Evolutionary conservation across 257 asterid genomes (phyloP).

Genomic region (Przewalskia tangutica): DNA sequence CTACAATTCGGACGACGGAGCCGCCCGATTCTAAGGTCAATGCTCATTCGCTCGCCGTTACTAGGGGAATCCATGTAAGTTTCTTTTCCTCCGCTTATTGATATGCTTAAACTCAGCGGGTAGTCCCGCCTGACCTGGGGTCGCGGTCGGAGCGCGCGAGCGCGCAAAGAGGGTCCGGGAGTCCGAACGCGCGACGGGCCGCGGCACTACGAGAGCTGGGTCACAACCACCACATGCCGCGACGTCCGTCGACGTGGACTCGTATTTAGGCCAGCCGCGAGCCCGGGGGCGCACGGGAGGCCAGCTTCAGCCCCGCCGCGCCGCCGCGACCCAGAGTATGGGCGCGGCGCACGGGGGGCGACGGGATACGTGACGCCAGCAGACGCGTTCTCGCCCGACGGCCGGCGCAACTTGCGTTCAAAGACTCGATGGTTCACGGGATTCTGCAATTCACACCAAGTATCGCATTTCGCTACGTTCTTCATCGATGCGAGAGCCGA

Average conservation of each 20-base stretch:
- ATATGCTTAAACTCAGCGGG: neutral
- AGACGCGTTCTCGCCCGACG: too few relatives aligned
- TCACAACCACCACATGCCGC: neutral
- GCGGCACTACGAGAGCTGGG: neutral
- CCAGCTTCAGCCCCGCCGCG: neutral
- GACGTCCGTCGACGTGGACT: neutral
- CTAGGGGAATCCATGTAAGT: constrained; percentile 48
- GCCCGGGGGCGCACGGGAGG: too few relatives aligned
- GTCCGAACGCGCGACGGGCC: neutral
- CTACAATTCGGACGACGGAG: too few relatives aligned
- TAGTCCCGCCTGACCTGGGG: too few relatives aligned
- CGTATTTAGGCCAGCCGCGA: neutral
- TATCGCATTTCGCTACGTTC: constrained; percentile 40
- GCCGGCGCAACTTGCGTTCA: constrained; percentile 62
- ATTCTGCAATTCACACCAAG: constrained; percentile 63
- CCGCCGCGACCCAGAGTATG: too few relatives aligned
- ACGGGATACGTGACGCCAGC: too few relatives aligned
- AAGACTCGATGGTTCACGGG: constrained; percentile 70
- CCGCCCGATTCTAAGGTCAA: too few relatives aligned
- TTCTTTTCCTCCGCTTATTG: constrained; percentile 15
- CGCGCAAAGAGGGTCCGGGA: too few relatives aligned
- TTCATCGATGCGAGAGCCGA: constrained; percentile 36
- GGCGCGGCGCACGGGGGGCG: too few relatives aligned
- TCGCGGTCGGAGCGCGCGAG: too few relatives aligned
- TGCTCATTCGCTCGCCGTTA: constrained; percentile 56